Evolutionary conservation across 2,329 filamentous ascomycete genomes (phyloP), one percentile per base, ranked within the genome.

Genomic region (Phaeomoniella chlamydospora): DNA sequence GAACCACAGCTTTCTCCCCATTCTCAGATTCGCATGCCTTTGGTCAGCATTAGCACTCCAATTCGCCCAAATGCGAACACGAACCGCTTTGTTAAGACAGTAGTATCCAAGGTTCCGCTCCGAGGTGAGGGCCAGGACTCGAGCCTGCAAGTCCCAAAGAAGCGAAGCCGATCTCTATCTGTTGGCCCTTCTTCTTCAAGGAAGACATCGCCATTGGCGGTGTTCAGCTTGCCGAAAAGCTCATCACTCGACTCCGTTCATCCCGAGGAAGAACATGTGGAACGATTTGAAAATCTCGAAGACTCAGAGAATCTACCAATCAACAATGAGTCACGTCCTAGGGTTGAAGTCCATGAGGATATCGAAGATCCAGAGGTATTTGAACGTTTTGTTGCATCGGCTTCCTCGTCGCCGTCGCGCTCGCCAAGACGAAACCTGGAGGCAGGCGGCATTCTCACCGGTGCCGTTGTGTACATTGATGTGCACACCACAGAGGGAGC

Each of bases 401-500:
- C 31, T 11, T 42, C 38, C 18, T 43, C 39, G 3, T 41, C 46
- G 15, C 42, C 38, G 14, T 37, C 43, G 10, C 38, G 37, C 19
- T 36, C 34, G 29, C 36, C 41, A n/a, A 37, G 30, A 17, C 33
- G 33, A 9, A 12, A 38, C 3, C 39, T 45, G 14, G 40, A 47
- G 5, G 43, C 48, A 15, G 41, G 51, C 15, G 48, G 51, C 10
- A 51, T 81, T 3, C 65, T 88, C 3, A 67, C 70, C 14, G 85
- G 84, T 2, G 80, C 77, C 12, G 72, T 85, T 3, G 80, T 90
- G 3, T 85, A 77, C 50, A 81, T 90, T 2, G 85, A 94, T 53
- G 83, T 92, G 2, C 74, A 84, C 51, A 87, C 82, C 1, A 80
- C 73, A 5, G 81, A 90, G 48, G 85, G 85, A 4, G 77, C 76